These are phyloP conservation scores for Stenocarpella maydis DNA, from an alignment of 2,329 filamentous ascomycete genomes.

Conservation along the genomic window DNA sequence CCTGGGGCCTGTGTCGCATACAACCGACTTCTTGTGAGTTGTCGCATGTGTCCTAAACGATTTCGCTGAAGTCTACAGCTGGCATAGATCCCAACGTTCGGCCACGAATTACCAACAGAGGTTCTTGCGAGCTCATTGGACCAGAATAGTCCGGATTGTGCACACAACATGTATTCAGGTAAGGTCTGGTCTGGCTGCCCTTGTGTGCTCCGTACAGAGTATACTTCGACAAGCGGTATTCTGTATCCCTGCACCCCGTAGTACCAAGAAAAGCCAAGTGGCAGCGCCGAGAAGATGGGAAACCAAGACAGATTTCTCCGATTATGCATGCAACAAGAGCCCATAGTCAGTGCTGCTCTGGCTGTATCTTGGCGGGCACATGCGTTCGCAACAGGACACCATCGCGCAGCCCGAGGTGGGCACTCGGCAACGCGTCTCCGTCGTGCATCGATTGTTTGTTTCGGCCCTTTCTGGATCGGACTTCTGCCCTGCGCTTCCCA, in stretches of 20 bases:
- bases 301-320: neutral
- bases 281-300: neutral
- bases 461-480: neutral
- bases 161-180: too few relatives aligned
- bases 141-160: neutral
- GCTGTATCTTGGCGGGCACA: neutral
- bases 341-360: neutral
- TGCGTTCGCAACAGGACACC: neutral
- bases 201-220: too few relatives aligned
- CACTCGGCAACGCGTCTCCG: neutral
- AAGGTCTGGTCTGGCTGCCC: neutral
- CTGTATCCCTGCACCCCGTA: neutral
- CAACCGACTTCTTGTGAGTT: neutral
- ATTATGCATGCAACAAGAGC: neutral
- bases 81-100: neutral
- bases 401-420: neutral
- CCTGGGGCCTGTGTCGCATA: neutral
- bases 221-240: neutral
- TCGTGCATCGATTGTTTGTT: constrained; percentile 9
- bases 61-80: neutral
- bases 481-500: constrained; percentile 17
- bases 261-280: neutral
- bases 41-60: neutral
- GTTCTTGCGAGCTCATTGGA: neutral
- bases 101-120: neutral